Evolutionary conservation across 1,284 basidiomycete species (phyloP), one percentile per base, ranked within the genome.

Genomic region (Waitea zeae): DNA sequence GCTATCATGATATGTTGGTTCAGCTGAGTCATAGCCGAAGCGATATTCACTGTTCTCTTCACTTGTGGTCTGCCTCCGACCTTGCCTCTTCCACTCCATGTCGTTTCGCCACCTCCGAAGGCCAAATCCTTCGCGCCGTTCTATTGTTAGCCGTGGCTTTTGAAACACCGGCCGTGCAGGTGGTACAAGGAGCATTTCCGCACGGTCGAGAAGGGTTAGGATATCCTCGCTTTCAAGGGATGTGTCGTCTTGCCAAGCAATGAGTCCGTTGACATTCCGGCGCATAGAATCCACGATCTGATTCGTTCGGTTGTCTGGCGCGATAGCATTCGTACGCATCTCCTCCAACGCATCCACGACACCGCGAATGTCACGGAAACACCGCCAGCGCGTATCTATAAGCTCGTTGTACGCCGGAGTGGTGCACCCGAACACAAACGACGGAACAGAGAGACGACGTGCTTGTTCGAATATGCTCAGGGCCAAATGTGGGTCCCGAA

Each of bases 371-470:
- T 92, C 83, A 12, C 67, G 67, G 61, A 89, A 88, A 39, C 64
- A 70, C n/a, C 58, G 55, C 87, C 88, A 92, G 19, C 70, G 70
- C 9, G 78, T 82, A 43, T 68, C 59, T 28, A 92, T 67, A 20
- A 88, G 62, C 52, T 90, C 82, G 51, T 89, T 88, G 55, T 90
- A 92, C 1, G 75, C 80, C 3, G 64, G 63, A 1, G 84, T 81
- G 4, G 81, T 79, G 51, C 88, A 92, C 3, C 86, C 87, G 46
- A 81, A 78, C 17, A 89, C 77, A 49, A 81, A 90, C 3, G 80
- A 84, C 5, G 75, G 62, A 33, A 78, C 64, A 3, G 80, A 83
- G 3, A 74, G 64, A 22, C 66, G 64, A 31, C 72, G 68, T 0
- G 83, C 80, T 49, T 87, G 65, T 36, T 78, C 64, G 57, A 90